Evolutionary conservation across 2,329 filamentous ascomycete species (phyloP).

Genomic region (Balansia obtecta): DNA sequence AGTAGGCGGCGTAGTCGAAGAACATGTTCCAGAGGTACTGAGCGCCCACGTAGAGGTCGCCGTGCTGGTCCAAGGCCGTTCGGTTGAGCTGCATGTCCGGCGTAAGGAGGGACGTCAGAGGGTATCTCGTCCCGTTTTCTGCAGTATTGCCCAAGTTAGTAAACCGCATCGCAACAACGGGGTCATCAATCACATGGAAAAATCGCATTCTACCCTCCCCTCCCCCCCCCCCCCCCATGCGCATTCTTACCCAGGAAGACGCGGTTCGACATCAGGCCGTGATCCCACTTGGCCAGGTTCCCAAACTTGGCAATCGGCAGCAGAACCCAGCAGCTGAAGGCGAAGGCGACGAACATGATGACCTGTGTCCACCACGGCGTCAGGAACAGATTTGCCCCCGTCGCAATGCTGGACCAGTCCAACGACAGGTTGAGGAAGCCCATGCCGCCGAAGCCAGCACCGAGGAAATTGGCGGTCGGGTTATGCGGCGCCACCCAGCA

Average conservation of each 20-base stretch:
- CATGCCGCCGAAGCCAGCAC: constrained; percentile 49
- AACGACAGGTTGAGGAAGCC: constrained; percentile 46
- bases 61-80: constrained; percentile 33
- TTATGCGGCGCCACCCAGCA: constrained; percentile 52
- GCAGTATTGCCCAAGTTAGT: background rate
- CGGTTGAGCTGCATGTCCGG: constrained; percentile 30
- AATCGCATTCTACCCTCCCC: too few relatives aligned
- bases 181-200: background rate
- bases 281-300: constrained; percentile 35
- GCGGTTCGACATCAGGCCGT: constrained; percentile 45
- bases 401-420: constrained; percentile 49
- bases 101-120: constrained; percentile 20
- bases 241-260: constrained; percentile 26
- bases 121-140: constrained; percentile 23
- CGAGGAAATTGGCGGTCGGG: constrained; percentile 45
- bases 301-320: constrained; percentile 48
- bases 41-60: constrained; percentile 43
- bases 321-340: constrained; percentile 43
- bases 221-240: too few relatives aligned
- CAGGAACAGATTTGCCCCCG: constrained; percentile 36
- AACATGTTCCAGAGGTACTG: constrained; percentile 47
- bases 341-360: constrained; percentile 41
- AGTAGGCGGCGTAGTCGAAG: constrained; percentile 47
- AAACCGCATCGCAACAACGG: too few relatives aligned
- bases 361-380: constrained; percentile 49